Base-by-base conservation (phyloP, 148 eudicot genomes). In the Rhododendron simsii region DNA sequence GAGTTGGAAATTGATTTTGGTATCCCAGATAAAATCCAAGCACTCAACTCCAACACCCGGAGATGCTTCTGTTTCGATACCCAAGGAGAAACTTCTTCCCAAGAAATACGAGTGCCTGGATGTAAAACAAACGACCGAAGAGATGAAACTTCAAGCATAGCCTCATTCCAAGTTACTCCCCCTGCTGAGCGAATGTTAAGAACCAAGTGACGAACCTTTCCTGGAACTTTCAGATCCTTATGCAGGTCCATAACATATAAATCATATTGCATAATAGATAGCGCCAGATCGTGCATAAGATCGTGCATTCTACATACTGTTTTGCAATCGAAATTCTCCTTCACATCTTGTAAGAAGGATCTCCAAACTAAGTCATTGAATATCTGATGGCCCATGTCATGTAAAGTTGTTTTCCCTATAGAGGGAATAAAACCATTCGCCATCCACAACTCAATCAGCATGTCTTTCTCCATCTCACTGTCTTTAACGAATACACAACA, bases 301-400 rank as follows among this genome's bases (percentile, higher is more conserved):
- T 82, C 88, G 16, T 86, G 88, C 81, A 82, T 86, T 53, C 4
- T 82, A 57, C 59, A 86, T 45, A 13, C 16, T 12, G 6, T 47
- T 14, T 79, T 55, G 47, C 81, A 39, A 20, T 5, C 0, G 13
- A 8, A 8, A n/a, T 63, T 2, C 23, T 63, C 84, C 35, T 48
- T 15, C 12, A 81, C 81, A 69, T 86, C 59, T 74, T 82, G 59
- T 14, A 86, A 75, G 48, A 75, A 86, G 3, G 85, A 82, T n/a
- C 81, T 61, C 41, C 28, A 23, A 23, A 83, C 53, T n/a, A 83
- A 65, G n/a, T 61, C 37, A 26, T 41, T 65, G 5, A 83, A 83
- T 2, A 35, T 59, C 23, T 83, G 0, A 41, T 83, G 51, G 13
- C 84, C 84, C 10, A 23, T 63, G 5, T 83, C 76, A 8, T 83